Conservation (phyloP, 306 rosid genomes). For the Pterocarpus macrocarpus region DNA sequence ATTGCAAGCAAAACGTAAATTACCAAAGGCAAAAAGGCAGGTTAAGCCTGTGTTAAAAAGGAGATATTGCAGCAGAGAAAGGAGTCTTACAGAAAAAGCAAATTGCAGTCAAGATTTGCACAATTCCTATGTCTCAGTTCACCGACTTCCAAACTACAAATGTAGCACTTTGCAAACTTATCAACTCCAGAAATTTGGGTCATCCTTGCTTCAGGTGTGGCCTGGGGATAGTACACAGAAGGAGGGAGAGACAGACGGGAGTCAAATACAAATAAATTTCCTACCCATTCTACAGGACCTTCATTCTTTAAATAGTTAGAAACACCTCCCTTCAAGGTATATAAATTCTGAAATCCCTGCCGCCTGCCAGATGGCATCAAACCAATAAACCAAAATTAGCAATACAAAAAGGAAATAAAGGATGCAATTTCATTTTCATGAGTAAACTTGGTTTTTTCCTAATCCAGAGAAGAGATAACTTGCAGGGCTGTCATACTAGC, state of each 20-base stretch:
- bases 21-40: conserved; percentile 4
- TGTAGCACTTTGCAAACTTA: conserved; percentile 77
- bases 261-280: conserved; percentile 93
- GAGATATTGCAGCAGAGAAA: conserved; percentile 23
- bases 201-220: conserved; percentile 48
- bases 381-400: conserved; percentile 39
- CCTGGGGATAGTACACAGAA: conserved; percentile 61
- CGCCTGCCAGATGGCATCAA: conserved; percentile 61
- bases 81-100: conserved; percentile 82
- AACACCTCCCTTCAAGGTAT: conserved; percentile 87
- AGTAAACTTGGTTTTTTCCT: conserved; percentile 1
- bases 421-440: conserved; percentile 13
- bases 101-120: conserved; percentile 93
- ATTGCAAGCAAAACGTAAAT: conserved; percentile 15
- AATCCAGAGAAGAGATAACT: background rate
- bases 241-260: conserved; percentile 92
- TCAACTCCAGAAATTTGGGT: conserved; percentile 52
- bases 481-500: background rate
- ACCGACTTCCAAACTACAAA: conserved; percentile 67
- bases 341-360: conserved; percentile 81
- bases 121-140: conserved; percentile 91
- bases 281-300: conserved; percentile 86
- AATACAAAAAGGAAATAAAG: background rate
- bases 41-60: conserved; percentile 7
- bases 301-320: conserved; percentile 79